Evolutionary conservation across 495 filamentous ascomycete species (phyloP).

Genomic region (Podospora fimiseda): DNA sequence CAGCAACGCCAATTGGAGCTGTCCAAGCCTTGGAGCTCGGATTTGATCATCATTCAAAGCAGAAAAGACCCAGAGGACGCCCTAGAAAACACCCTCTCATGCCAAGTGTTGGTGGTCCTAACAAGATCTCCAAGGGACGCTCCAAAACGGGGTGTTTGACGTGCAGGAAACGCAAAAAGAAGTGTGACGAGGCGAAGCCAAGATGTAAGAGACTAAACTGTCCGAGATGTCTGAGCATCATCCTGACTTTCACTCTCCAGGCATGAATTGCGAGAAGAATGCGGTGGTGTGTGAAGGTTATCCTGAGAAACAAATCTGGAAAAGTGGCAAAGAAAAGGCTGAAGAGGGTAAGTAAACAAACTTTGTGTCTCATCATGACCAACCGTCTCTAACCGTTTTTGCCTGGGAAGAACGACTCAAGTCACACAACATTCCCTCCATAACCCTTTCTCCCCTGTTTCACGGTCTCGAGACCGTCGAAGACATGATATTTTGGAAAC

Average conservation of each 20-base stretch:
- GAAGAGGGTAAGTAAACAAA: slow-evolving; percentile 67
- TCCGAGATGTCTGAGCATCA: too few relatives aligned
- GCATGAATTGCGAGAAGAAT: slow-evolving; percentile 90
- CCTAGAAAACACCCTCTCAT: slow-evolving; percentile 77
- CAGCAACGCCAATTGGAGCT: slow-evolving; percentile 24
- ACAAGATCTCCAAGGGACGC: slow-evolving; percentile 75
- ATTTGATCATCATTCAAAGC: slow-evolving; percentile 34
- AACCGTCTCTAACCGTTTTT: slow-evolving; percentile 19
- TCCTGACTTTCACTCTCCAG: slow-evolving; percentile 35
- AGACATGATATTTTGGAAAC: slow-evolving; percentile 77
- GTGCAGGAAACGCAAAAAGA: slow-evolving; percentile 89
- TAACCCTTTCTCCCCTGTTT: slow-evolving; percentile 70
- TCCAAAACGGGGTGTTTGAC: slow-evolving; percentile 94
- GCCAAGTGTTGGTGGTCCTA: slow-evolving; percentile 35
- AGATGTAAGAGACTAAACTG: slow-evolving; percentile 65
- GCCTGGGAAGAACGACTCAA: slow-evolving; percentile 33
- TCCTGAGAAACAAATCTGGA: slow-evolving; percentile 82
- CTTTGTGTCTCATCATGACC: too few relatives aligned
- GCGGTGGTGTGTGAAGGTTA: slow-evolving; percentile 90
- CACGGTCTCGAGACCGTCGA: slow-evolving; percentile 80
- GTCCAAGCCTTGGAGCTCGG: slow-evolving; percentile 4
- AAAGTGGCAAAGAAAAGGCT: slow-evolving; percentile 68
- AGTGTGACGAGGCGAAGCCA: slow-evolving; percentile 93
- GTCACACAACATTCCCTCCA: slow-evolving; percentile 44
- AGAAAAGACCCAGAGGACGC: slow-evolving; percentile 64